Percentiles rank a stretch among this genome's conserved stretches.
phyloP scores from a whole-genome alignment of 352 stramenopile species.

The Phytophthora pini region DNA sequence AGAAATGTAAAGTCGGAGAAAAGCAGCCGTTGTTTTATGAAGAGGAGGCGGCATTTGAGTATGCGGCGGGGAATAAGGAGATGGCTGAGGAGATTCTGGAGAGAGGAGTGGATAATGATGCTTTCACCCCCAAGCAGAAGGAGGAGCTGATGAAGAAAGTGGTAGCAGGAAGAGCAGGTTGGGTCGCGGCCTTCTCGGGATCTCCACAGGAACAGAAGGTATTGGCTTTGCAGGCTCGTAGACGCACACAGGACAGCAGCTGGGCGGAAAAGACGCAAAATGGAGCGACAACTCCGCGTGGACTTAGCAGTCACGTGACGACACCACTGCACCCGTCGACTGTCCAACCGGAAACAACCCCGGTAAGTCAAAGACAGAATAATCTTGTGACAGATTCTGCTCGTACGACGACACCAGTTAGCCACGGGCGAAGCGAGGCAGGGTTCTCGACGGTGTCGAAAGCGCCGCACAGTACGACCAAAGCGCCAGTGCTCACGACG shows the following conservation, averaged over 20 bases:
- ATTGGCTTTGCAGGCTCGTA: constrained; percentile 15
- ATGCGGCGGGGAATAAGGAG: constrained; percentile 47
- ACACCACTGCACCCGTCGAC: constrained; percentile 11
- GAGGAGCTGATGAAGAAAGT: constrained; percentile 50
- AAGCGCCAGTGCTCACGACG: constrained; percentile 49
- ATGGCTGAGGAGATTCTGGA: constrained; percentile 62
- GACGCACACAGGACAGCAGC: constrained; percentile 14
- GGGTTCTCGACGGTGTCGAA: constrained; percentile 60
- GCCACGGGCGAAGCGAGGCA: constrained; percentile 10
- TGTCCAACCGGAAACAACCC: constrained; percentile 19
- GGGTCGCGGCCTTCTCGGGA: constrained; percentile 35
- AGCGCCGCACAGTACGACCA: constrained; percentile 29
- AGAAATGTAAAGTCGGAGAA: constrained; percentile 57
- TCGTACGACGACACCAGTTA: constrained; percentile 9
- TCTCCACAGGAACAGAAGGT: constrained; percentile 41
- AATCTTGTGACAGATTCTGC: not conserved
- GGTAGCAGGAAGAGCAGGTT: constrained; percentile 34
- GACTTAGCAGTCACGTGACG: constrained; percentile 14
- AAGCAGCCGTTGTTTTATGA: constrained; percentile 60
- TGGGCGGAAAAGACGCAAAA: constrained; percentile 6
- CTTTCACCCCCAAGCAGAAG: constrained; percentile 44
- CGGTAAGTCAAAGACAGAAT: constrained; percentile 11
- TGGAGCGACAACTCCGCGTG: constrained; percentile 32
- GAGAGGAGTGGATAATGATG: constrained; percentile 53
- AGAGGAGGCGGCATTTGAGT: constrained; percentile 73